Conservation (phyloP, 371 early-diverging fungal genomes). For the Rhizopus sp. region DNA sequence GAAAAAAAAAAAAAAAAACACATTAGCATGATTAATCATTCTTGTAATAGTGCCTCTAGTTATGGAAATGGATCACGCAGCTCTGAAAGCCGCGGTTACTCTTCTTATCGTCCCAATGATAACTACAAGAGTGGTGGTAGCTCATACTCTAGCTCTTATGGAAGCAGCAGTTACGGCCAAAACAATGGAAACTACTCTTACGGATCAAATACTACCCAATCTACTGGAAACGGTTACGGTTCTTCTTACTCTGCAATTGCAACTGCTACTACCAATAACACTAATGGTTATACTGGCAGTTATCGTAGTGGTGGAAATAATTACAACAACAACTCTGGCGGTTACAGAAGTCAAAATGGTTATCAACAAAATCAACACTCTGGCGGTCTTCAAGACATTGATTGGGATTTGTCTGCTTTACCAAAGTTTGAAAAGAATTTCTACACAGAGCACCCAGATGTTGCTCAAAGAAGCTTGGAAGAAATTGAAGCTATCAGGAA, state of each 20-base stretch:
- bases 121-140: slow-evolving; percentile 21
- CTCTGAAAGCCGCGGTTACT: slow-evolving; percentile 50
- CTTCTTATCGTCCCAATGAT: slow-evolving; percentile 40
- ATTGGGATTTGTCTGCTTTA: slow-evolving; percentile 71
- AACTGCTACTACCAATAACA: slow-evolving; percentile 32
- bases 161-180: slow-evolving; percentile 19
- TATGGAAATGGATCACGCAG: slow-evolving; percentile 42
- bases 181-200: slow-evolving; percentile 29
- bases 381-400: slow-evolving; percentile 62
- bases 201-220: slow-evolving; percentile 9
- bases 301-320: slow-evolving; percentile 27
- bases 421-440: slow-evolving; percentile 94
- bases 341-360: slow-evolving; percentile 45
- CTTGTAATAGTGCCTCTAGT: slow-evolving; percentile 22
- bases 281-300: slow-evolving; percentile 22
- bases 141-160: slow-evolving; percentile 21
- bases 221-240: slow-evolving; percentile 34
- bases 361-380: slow-evolving; percentile 63
- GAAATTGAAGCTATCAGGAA: slow-evolving; percentile 69
- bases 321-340: slow-evolving; percentile 14
- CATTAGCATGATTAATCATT: slow-evolving; percentile 2
- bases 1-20: neutral
- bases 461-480: slow-evolving; percentile 57
- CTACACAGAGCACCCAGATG: slow-evolving; percentile 75
- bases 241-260: slow-evolving; percentile 5